Evolutionary conservation across 179 eudicot species (phyloP), one percentile per base, ranked within the genome.

Genomic region (Dionaea muscipula): DNA sequence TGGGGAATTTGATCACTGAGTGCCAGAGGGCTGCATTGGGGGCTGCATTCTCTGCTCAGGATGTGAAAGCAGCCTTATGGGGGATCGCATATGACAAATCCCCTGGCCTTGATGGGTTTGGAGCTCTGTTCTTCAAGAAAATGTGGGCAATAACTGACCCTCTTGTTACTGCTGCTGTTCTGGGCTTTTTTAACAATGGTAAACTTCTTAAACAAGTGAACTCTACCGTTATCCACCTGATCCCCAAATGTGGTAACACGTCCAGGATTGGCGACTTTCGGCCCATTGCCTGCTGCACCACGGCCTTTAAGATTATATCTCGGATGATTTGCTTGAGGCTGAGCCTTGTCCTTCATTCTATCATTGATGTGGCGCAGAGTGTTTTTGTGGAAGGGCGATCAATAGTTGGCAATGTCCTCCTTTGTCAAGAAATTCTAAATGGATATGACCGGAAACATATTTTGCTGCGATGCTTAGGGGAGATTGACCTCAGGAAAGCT

Each of bases 81-180:
- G 52, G 14, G 24, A 48, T 14, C 7, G n/a, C n/a, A n/a, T n/a
- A n/a, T n/a, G n/a, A 48, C 28, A 55, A 55, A 27, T 47, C 35
- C 14, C 47, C 35, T 8, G 46, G 48, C 0, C 36, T 35, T 2
- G 59, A 55, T 18, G 59, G 59, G 0, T 55, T 55, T 21, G 3
- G 4, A 0, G 16, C 33, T 14, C 19, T 9, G 15, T 55, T 55
- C 27, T 55, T 55, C 36, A 39, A 55, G 11, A 7, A 39, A 2
- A 22, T 20, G 1, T 55, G 59, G 48, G 11, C 1, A 2, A 39
- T 40, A 0, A 21, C 5, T 14, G 59, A 20, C 2, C 15, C 17
- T 15, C 37, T 24, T 13, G 35, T 40, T 12, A 0, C 20, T 10
- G 5, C 2, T 13, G 48, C 48, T 1, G 12, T 55, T n/a, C 1